These are phyloP conservation scores for Lithospermum erythrorhizon DNA, from an alignment of 257 asterid species.

Conservation along the genomic window DNA sequence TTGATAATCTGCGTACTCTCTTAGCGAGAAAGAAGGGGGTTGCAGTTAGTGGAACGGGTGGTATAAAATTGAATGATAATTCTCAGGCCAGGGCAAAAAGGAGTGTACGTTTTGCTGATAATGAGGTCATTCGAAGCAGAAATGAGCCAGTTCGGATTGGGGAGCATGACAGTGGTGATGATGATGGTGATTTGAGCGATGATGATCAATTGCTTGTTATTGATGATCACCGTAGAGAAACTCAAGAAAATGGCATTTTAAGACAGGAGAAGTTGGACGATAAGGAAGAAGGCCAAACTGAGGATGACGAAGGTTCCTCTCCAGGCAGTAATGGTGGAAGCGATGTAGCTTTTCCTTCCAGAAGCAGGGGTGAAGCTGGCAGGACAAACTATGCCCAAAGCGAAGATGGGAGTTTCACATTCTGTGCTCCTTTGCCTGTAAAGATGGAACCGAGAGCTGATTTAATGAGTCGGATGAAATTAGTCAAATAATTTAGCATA, in stretches of 20 bases:
- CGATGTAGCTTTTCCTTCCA: constrained; percentile 11
- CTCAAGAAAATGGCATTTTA: constrained; percentile 34
- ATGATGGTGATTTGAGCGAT: constrained; percentile 17
- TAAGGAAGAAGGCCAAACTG: constrained; percentile 24
- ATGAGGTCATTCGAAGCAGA: constrained; percentile 21
- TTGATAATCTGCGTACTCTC: constrained; percentile 15
- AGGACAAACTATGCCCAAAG: constrained; percentile 4
- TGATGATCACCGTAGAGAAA: constrained; percentile 24
- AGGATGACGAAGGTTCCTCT: constrained; percentile 30
- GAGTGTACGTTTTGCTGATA: constrained; percentile 56
- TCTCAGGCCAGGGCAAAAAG: constrained; percentile 39
- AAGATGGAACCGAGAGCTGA: constrained; percentile 42
- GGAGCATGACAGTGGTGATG: constrained; percentile 19
- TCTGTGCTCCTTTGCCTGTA: constrained; percentile 48
- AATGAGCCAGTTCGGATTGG: constrained; percentile 14
- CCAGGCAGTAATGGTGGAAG: constrained; percentile 33
- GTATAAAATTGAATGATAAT: constrained; percentile 18
- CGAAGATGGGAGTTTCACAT: constrained; percentile 16
- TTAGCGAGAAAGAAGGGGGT: constrained; percentile 15
- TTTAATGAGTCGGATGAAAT: constrained; percentile 21
- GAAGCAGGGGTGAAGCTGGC: constrained; percentile 7
- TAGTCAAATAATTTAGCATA: constrained; percentile 10
- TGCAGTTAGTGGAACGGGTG: constrained; percentile 11
- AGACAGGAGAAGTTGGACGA: constrained; percentile 23
- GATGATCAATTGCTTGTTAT: constrained; percentile 19